Evolutionary conservation across 2,329 filamentous ascomycete species (phyloP).

Genomic region (Aspergillus udagawae): DNA sequence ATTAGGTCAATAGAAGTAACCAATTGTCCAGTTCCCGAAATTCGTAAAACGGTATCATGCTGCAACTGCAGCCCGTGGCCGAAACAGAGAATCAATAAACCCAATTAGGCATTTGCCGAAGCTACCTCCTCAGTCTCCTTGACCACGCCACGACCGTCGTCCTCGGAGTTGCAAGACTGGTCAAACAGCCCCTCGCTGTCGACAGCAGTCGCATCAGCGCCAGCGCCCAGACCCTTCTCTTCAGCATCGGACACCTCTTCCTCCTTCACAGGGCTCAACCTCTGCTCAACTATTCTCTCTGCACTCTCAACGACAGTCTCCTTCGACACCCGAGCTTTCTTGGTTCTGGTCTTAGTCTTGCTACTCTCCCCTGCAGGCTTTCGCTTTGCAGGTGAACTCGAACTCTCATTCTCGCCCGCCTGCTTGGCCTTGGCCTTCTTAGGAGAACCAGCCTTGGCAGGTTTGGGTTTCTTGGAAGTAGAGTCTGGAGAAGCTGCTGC

Average conservation of each 20-base stretch:
- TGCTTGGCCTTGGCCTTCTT: neutral
- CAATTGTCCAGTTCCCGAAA: neutral
- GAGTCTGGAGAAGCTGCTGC: conserved; percentile 15
- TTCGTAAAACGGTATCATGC: neutral
- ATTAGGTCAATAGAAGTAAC: neutral
- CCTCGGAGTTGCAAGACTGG: neutral
- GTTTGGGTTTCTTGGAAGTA: conserved; percentile 14
- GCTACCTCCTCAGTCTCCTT: neutral
- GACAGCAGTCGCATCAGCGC: neutral
- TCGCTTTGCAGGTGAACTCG: conserved; percentile 10
- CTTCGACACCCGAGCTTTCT: conserved; percentile 6
- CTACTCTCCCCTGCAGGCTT: neutral
- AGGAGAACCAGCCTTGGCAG: conserved; percentile 9
- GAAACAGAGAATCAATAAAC: neutral
- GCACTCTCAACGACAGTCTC: conserved; percentile 7
- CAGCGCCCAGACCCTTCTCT: neutral
- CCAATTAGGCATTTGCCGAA: no score
- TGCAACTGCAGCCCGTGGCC: neutral
- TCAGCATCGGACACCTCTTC: neutral
- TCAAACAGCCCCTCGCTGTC: neutral
- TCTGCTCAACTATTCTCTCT: conserved; percentile 5
- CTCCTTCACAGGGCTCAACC: neutral
- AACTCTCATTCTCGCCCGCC: neutral
- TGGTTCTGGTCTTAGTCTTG: neutral
- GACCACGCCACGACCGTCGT: neutral